Base-by-base conservation (phyloP, 225 moss, liverwort and hornwort species). In the Physcomitrellopsis africana region DNA sequence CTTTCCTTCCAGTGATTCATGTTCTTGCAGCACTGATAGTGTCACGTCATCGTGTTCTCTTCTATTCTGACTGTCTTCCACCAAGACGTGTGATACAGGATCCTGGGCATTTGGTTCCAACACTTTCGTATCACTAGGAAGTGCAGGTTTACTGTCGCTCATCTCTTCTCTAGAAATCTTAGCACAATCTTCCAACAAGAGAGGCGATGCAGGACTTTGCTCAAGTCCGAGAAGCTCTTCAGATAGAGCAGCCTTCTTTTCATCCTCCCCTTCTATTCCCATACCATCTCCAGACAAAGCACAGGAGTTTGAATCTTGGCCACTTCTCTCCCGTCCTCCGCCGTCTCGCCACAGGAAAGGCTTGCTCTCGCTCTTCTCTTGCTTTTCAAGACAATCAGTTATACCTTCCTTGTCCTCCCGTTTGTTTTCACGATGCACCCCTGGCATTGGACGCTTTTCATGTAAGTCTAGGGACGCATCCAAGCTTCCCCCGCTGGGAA, bases 291-390 rank as follows among this genome's bases (percentile, higher is more conserved):
- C 48, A 16, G 63, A 63, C 57, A 63, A 68, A 15, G n/a, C 1
- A 63, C 17, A 67, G 1, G 46, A 48, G 27, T 52, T 76, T 27
- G 52, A 53, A 65, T 73, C 59, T 16, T 70, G 54, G 17, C n/a
- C 70, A n/a, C 20, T 55, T 27, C 52, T 60, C 16, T n/a, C 76
- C 59, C 16, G 69, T 19, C 26, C 48, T 32, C 20, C 51, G 29
- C 22, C 4, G 44, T 63, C 77, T 49, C 12, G 15, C 62, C 69
- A 26, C 17, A 43, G 49, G 14, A 74, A 16, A 49, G 67, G 41
- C 51, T 73, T 65, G 48, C 71, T 70, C 56, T 77, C 44, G 32
- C 27, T 61, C 48, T 77, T 77, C 63, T 46, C 80, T 69, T 17
- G 68, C 7, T 29, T 73, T 17, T 80, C 69, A 41, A 53, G 29